Percentiles rank a stretch among this genome's conserved stretches.
Evolutionary conservation across 2,329 filamentous ascomycete species (phyloP).

Genomic region (Cylindrodendrum hubeiense): DNA sequence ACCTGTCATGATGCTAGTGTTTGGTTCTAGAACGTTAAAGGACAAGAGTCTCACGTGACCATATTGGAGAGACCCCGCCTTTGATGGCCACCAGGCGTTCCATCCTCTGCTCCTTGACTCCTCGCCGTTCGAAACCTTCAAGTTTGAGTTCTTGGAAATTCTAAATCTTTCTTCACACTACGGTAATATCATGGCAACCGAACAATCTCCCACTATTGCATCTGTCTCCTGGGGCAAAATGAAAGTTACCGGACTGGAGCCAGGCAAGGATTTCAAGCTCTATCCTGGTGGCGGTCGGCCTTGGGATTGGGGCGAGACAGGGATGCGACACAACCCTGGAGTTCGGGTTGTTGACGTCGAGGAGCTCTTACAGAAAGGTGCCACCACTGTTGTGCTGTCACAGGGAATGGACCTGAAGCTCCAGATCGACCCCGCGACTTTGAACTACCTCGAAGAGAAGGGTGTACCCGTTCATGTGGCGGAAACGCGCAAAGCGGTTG

Average conservation of each 20-base stretch:
- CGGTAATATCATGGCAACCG: constrained; percentile 4
- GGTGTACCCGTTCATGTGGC: constrained; percentile 12
- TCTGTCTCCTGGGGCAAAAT: constrained; percentile 20
- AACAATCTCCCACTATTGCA: constrained; percentile 11
- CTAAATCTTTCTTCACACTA: no score
- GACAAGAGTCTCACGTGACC: no score
- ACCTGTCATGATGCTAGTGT: no score
- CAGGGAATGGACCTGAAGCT: constrained; percentile 25
- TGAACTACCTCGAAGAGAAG: constrained; percentile 21
- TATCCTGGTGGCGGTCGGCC: constrained; percentile 22
- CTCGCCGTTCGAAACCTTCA: no score
- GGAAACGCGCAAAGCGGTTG: constrained; percentile 17
- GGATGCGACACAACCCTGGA: constrained; percentile 18
- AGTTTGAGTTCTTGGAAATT: no score
- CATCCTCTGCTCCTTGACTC: no score
- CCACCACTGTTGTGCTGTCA: constrained; percentile 22
- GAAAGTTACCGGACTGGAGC: constrained; percentile 5
- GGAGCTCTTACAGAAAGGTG: constrained; percentile 19
- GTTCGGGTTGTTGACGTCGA: constrained; percentile 23
- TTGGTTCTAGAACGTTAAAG: no score
- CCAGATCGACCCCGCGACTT: background rate
- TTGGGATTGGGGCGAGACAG: constrained; percentile 28
- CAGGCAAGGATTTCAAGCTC: constrained; percentile 27
- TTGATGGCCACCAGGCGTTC: no score
- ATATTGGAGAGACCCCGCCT: no score